A percentile compares a stretch with the other conserved stretches of the same genome.
Conservation (phyloP, 805 yeast species). For the Candida fluviatilis region DNA sequence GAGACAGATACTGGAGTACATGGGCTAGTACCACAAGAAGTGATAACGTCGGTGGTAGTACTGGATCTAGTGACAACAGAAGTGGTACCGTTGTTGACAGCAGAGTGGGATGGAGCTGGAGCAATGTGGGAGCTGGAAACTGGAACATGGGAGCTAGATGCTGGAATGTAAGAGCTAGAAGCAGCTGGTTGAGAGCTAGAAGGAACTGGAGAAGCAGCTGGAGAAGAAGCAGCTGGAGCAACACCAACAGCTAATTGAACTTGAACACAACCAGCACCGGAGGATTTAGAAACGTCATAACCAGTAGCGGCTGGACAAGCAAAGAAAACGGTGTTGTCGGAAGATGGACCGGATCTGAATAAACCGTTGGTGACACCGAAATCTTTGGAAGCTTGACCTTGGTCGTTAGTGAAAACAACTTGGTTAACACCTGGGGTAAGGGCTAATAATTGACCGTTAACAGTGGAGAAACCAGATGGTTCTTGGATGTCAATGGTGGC, state of each 20-base stretch:
- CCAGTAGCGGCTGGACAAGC: slow-evolving; percentile 20
- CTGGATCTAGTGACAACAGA: slow-evolving; percentile 13
- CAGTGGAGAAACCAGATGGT: slow-evolving; percentile 26
- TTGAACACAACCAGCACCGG: not conserved
- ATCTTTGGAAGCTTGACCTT: slow-evolving; percentile 19
- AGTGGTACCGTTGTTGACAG: slow-evolving; percentile 21
- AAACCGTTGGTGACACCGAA: slow-evolving; percentile 23
- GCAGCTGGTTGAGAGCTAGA: not conserved
- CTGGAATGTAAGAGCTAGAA: slow-evolving; percentile 16
- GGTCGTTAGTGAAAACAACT: slow-evolving; percentile 9
- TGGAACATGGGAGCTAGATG: slow-evolving; percentile 7
- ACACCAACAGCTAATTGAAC: slow-evolving; percentile 2
- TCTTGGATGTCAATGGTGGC: slow-evolving; percentile 22
- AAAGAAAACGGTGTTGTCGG: slow-evolving; percentile 16
- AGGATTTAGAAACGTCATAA: slow-evolving; percentile 9
- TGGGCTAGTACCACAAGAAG: slow-evolving; percentile 13
- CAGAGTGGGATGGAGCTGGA: slow-evolving; percentile 8
- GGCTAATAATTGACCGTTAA: slow-evolving; percentile 15
- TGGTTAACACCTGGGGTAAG: slow-evolving; percentile 11
- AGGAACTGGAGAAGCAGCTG: slow-evolving; percentile 17
- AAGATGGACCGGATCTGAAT: slow-evolving; percentile 19
- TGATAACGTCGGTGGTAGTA: slow-evolving; percentile 20
- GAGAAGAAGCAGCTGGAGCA: slow-evolving; percentile 5
- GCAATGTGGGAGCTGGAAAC: slow-evolving; percentile 5
- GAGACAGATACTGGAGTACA: slow-evolving; percentile 7